phyloP scores from a whole-genome alignment of 2,329 filamentous ascomycete genomes.

The Amesomyces nigricolor region DNA sequence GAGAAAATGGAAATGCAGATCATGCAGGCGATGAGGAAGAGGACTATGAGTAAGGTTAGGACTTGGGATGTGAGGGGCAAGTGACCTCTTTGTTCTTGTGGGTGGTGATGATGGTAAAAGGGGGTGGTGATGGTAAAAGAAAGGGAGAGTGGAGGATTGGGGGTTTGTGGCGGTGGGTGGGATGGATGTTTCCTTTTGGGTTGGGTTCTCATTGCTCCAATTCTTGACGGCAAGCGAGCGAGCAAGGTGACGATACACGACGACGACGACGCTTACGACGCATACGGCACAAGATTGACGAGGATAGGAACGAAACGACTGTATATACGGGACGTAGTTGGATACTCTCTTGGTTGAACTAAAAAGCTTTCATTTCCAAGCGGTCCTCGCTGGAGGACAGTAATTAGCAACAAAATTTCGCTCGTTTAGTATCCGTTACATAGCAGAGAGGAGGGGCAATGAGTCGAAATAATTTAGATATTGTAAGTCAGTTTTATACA shows the following conservation, averaged over 20 bases:
- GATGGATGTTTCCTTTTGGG: not conserved
- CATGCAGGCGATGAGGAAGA: constrained; percentile 49
- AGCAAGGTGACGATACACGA: not conserved
- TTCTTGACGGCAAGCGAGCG: not conserved
- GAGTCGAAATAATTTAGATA: not conserved
- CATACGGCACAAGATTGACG: constrained; percentile 10
- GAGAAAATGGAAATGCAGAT: constrained; percentile 53
- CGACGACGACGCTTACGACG: not conserved
- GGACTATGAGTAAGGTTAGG: constrained; percentile 51
- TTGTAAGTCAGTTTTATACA: not conserved
- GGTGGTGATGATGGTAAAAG: not conserved
- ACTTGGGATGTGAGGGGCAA: constrained; percentile 42
- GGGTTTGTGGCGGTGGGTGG: no score
- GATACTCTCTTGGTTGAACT: not conserved
- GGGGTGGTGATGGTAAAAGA: no score
- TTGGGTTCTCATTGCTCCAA: not conserved
- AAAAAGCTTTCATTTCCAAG: no score
- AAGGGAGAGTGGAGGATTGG: not conserved
- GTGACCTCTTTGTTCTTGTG: not conserved
- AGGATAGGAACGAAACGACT: constrained; percentile 3
- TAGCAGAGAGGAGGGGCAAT: no score
- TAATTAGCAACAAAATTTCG: no score
- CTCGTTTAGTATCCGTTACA: no score
- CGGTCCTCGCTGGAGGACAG: no score
- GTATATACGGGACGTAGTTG: not conserved